Percentiles rank a stretch among this genome's conserved stretches.
Conservation (phyloP, 306 rosid species). For the Corylus americana region DNA sequence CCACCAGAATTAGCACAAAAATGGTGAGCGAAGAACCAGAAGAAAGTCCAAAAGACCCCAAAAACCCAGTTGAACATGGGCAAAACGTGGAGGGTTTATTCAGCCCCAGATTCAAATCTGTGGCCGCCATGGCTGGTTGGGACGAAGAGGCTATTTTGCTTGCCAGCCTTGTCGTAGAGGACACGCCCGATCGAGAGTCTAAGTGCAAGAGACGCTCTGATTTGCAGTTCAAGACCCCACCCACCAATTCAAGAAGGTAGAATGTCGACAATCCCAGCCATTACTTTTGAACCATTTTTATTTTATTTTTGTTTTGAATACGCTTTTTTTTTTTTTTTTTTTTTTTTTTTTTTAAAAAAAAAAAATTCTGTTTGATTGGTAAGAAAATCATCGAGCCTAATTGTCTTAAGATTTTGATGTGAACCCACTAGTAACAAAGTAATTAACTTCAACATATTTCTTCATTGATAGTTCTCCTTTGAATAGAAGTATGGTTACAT, state of each 20-base stretch:
- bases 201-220: conserved; percentile 51
- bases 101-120: conserved; percentile 87
- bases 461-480: too few species aligned
- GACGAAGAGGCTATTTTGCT: conserved; percentile 78
- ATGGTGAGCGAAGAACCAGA: conserved; percentile 55
- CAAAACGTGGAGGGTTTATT: conserved; percentile 32
- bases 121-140: conserved; percentile 97
- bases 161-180: conserved; percentile 79
- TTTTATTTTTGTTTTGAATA: background rate
- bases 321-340: too few species aligned
- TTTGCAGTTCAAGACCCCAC: conserved; percentile 60
- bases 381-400: background rate
- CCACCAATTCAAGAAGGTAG: conserved; percentile 67
- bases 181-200: conserved; percentile 68
- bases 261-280: conserved; percentile 1
- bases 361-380: background rate
- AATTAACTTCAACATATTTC: too few species aligned
- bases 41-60: conserved; percentile 36
- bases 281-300: background rate
- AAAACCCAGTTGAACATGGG: conserved; percentile 26
- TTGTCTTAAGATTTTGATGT: background rate
- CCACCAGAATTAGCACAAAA: background rate
- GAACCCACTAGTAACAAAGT: too few species aligned
- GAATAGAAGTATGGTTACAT: too few species aligned
- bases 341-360: background rate